A percentile compares a stretch with the other conserved stretches of the same genome.
These are phyloP conservation scores for grape (Vitis vinifera) DNA, from an alignment of 164 flowering plant genomes.

Conservation along the genomic window DNA sequence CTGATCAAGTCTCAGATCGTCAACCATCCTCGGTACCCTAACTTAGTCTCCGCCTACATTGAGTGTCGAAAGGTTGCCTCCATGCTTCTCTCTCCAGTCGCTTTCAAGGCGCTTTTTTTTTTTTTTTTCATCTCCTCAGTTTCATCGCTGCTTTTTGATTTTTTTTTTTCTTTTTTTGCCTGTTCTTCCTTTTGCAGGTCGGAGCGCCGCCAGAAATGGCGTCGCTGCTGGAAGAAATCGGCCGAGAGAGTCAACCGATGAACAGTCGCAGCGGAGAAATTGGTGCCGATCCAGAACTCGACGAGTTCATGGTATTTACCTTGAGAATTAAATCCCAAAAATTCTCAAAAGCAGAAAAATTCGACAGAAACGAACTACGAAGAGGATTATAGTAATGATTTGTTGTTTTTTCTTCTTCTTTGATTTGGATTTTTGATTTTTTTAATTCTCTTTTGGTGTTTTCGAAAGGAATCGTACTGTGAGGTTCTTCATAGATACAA, in stretches of 20 bases:
- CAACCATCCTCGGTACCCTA: conserved; percentile 55
- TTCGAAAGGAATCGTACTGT: conserved; percentile 50
- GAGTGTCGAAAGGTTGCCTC: conserved; percentile 51
- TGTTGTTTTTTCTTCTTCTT: not conserved
- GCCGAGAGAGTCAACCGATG: conserved; percentile 20
- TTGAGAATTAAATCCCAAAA: not conserved
- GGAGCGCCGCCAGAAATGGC: conserved; percentile 59
- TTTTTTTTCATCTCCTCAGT: not conserved
- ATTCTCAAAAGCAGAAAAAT: too few relatives aligned
- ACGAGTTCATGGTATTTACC: conserved; percentile 53
- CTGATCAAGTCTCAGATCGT: conserved; percentile 51
- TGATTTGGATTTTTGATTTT: not conserved
- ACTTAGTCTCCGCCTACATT: conserved; percentile 42
- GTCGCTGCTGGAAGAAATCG: conserved; percentile 43
- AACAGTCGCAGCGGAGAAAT: conserved; percentile 13
- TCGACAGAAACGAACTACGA: too few relatives aligned
- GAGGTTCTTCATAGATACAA: conserved; percentile 40
- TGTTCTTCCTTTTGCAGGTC: conserved; percentile 28
- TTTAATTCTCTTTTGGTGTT: not conserved
- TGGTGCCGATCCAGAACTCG: conserved; percentile 61
- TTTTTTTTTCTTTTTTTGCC: not conserved
- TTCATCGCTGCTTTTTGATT: not conserved
- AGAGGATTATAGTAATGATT: not conserved
- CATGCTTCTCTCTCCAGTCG: not conserved
- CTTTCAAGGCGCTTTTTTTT: not conserved